These are phyloP conservation scores for Phytophthora rubi DNA, from an alignment of 352 stramenopile genomes.

Conservation along the genomic window DNA sequence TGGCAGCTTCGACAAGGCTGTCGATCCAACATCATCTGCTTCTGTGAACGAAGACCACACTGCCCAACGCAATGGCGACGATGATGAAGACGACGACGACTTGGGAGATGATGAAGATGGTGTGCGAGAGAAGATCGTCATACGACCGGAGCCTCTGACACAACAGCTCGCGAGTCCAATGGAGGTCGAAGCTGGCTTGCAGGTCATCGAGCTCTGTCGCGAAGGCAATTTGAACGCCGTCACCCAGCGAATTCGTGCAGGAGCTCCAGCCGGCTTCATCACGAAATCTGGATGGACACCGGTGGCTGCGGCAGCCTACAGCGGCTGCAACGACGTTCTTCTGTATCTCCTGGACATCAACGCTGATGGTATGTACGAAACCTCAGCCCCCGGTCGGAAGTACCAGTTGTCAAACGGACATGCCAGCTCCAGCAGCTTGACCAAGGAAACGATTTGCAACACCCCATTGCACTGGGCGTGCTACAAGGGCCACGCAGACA, in stretches of 20 bases:
- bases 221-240: conserved; percentile 51
- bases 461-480: conserved; percentile 89
- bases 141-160: conserved; percentile 62
- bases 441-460: conserved; percentile 41
- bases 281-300: conserved; percentile 83
- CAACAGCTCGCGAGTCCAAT: conserved; percentile 58
- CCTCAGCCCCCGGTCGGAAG: conserved; percentile 20
- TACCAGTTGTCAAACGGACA: conserved; percentile 25
- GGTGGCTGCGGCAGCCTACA: conserved; percentile 67
- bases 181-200: conserved; percentile 62
- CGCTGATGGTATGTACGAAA: conserved; percentile 79
- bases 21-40: not conserved
- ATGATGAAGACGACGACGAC: conserved; percentile 54
- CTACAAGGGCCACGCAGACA: conserved; percentile 79
- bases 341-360: conserved; percentile 73
- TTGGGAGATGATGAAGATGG: conserved; percentile 39
- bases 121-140: conserved; percentile 50
- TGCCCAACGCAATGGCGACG: conserved; percentile 6
- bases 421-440: conserved; percentile 6
- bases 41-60: conserved; percentile 5
- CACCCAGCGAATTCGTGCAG: conserved; percentile 47
- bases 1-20: conserved; percentile 20
- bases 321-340: conserved; percentile 70
- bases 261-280: conserved; percentile 67
- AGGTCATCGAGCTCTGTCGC: conserved; percentile 70